These are phyloP conservation scores for Solanum tacnaense DNA, from an alignment of 257 asterid species.

Conservation along the genomic window DNA sequence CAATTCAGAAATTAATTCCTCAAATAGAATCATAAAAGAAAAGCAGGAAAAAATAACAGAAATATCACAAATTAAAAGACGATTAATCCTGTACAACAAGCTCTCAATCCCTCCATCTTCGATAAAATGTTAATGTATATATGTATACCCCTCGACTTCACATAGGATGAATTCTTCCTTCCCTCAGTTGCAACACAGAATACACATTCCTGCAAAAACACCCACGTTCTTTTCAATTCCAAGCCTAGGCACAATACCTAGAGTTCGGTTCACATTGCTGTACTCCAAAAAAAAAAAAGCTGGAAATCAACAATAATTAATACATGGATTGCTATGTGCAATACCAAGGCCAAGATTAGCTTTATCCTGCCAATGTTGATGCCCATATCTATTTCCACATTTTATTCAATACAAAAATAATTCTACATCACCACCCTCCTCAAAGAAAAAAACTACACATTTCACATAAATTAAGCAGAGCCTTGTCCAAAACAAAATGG, in stretches of 20 bases:
- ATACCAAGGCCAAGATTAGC: background rate
- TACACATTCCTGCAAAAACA: background rate
- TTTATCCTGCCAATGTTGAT: background rate
- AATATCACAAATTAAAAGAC: background rate
- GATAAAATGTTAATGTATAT: background rate
- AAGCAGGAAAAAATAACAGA: background rate
- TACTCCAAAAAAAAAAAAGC: background rate
- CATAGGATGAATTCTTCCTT: background rate
- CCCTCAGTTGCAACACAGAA: background rate
- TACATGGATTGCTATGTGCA: background rate
- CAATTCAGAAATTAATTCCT: conserved; percentile 4
- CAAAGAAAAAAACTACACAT: background rate
- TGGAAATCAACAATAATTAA: background rate
- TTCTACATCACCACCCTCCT: background rate
- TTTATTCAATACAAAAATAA: background rate
- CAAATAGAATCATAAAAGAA: conserved; percentile 6
- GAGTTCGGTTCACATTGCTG: background rate
- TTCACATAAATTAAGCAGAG: background rate
- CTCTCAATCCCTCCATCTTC: background rate
- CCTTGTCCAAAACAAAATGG: background rate
- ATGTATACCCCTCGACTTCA: background rate
- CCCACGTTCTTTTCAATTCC: background rate
- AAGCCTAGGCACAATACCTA: background rate
- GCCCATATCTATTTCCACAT: background rate
- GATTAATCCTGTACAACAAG: background rate